A percentile compares a stretch with the other conserved stretches of the same genome.
phyloP scores from a whole-genome alignment of 208 protist species.

The Leishmania amazonensis region DNA sequence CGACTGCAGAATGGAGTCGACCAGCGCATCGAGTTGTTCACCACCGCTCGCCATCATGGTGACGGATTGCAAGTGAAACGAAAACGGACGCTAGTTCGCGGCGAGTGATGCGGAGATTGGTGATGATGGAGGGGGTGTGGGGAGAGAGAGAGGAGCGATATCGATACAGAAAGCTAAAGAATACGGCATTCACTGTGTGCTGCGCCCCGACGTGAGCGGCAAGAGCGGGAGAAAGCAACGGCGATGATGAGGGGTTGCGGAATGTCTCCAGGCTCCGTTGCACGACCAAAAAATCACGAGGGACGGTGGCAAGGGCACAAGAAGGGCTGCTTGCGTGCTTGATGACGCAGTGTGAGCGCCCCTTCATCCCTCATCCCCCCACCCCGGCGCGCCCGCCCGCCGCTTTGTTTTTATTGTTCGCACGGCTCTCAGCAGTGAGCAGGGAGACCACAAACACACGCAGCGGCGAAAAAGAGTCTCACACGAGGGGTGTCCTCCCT shows the following conservation, averaged over 20 bases:
- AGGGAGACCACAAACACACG: not conserved
- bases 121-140: not conserved
- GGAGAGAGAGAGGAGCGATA: not conserved
- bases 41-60: not conserved
- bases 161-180: not conserved
- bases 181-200: not conserved
- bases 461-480: not conserved
- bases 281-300: not conserved
- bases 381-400: not conserved
- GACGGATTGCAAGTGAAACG: not conserved
- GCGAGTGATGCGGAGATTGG: not conserved
- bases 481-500: not conserved
- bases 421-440: not conserved
- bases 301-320: not conserved
- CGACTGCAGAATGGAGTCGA: constrained; percentile 33
- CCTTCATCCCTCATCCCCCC: not conserved
- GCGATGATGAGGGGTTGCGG: not conserved
- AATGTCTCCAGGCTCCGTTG: not conserved
- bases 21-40: constrained; percentile 25
- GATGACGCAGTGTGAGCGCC: not conserved
- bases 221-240: not conserved
- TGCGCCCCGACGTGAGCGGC: not conserved
- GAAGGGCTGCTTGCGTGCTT: not conserved
- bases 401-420: not conserved
- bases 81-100: not conserved